phyloP scores from a whole-genome alignment of 768 basidiomycete species.

The Tulasnella sp. region DNA sequence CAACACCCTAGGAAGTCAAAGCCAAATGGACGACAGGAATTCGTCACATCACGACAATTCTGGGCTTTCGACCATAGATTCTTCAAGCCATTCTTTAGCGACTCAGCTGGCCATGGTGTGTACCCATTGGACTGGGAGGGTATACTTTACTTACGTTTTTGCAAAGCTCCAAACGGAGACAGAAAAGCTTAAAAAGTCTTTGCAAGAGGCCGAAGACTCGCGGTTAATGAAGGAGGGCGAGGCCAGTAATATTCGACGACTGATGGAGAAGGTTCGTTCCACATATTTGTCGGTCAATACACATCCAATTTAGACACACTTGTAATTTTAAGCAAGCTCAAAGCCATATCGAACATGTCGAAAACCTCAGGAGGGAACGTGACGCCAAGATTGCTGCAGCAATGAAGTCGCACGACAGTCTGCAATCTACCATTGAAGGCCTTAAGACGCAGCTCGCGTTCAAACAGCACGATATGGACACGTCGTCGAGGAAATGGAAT shows the following conservation, averaged over 20 bases:
- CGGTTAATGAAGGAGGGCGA: conserved; percentile 11
- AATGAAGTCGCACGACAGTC: neutral
- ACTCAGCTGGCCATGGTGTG: neutral
- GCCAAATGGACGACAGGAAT: too few species aligned
- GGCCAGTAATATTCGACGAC: conserved; percentile 11
- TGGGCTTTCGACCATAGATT: neutral
- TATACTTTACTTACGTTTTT: neutral
- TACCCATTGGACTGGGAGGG: neutral
- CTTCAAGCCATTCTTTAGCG: neutral
- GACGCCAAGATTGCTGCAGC: neutral
- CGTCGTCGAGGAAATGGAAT: conserved; percentile 5
- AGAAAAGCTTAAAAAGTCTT: conserved; percentile 1
- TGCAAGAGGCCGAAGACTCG: neutral
- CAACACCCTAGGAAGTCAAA: too few species aligned
- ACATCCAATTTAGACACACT: neutral
- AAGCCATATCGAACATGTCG: neutral
- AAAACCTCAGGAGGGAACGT: conserved; percentile 1
- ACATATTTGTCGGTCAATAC: neutral
- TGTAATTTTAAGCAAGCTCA: conserved; percentile 5
- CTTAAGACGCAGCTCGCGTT: conserved; percentile 2
- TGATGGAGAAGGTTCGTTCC: conserved; percentile 5
- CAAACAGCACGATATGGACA: conserved; percentile 1
- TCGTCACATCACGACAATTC: too few species aligned
- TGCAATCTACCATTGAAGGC: conserved; percentile 2
- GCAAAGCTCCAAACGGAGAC: neutral